Evolutionary conservation across 1,284 basidiomycete species (phyloP).

Genomic region (Golubevia sp.): DNA sequence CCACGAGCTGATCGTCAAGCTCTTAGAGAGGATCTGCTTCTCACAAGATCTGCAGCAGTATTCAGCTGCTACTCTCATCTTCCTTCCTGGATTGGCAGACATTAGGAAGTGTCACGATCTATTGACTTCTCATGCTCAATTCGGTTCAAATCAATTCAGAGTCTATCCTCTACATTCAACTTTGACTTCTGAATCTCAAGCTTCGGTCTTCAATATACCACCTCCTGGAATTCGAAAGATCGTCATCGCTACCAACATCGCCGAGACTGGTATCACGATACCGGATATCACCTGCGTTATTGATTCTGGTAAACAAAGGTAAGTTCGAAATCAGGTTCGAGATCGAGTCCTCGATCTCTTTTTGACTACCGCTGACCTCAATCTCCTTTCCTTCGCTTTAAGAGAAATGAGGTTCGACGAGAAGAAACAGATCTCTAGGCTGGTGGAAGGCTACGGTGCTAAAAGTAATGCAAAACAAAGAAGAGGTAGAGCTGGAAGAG

Average conservation of each 20-base stretch:
- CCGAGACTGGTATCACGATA: conserved; percentile 95
- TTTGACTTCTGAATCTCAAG: conserved; percentile 74
- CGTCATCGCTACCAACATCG: conserved; percentile 76
- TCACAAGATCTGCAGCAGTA: conserved; percentile 68
- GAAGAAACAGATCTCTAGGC: conserved; percentile 90
- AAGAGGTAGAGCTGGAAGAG: conserved; percentile 78
- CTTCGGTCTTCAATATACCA: conserved; percentile 85
- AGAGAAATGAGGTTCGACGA: conserved; percentile 75
- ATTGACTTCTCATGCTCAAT: conserved; percentile 75
- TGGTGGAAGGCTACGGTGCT: conserved; percentile 91
- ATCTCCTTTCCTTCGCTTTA: not conserved
- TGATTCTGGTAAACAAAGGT: conserved; percentile 89
- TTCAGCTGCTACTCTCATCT: conserved; percentile 84
- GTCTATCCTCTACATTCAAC: conserved; percentile 91
- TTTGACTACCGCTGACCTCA: not conserved
- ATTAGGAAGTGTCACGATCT: conserved; percentile 87
- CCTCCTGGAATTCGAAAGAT: conserved; percentile 82
- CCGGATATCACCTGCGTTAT: conserved; percentile 98
- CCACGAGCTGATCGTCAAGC: conserved; percentile 69
- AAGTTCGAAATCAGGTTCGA: conserved; percentile 74
- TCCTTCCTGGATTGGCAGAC: conserved; percentile 84
- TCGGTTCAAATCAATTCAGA: conserved; percentile 75
- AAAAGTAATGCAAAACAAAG: conserved; percentile 92
- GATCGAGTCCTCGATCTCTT: conserved; percentile 1
- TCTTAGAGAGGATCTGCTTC: conserved; percentile 87